Percentiles rank a stretch among this genome's conserved stretches.
These are phyloP conservation scores for Mycena polygramma DNA, from an alignment of 768 basidiomycete genomes.

Conservation along the genomic window DNA sequence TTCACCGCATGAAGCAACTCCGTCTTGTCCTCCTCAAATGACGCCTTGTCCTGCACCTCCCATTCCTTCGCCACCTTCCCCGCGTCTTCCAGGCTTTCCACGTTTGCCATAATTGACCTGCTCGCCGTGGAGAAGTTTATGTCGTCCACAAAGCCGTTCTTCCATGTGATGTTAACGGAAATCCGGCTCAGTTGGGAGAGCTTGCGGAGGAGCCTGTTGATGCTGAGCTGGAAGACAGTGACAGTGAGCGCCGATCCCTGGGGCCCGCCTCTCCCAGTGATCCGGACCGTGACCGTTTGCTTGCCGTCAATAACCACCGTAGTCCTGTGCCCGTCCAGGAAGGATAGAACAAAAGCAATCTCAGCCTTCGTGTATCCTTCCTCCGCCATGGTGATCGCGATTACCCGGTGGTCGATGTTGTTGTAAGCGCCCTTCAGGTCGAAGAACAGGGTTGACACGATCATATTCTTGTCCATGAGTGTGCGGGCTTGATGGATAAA, in stretches of 20 bases:
- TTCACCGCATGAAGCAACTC: not conserved
- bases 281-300: not conserved
- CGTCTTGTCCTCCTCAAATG: slow-evolving; percentile 11
- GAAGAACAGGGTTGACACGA: too few relatives aligned
- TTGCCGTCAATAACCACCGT: not conserved
- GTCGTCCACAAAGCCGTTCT: slow-evolving; percentile 1
- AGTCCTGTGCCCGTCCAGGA: not conserved
- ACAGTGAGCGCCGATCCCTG: not conserved
- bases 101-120: not conserved
- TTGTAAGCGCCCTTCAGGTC: not conserved
- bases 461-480: too few relatives aligned
- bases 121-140: not conserved
- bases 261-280: not conserved
- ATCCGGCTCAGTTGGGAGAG: not conserved
- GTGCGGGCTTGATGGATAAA: too few relatives aligned
- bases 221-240: not conserved
- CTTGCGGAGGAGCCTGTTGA: not conserved
- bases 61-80: slow-evolving; percentile 10
- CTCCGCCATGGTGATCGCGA: not conserved
- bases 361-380: not conserved
- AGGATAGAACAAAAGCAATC: not conserved
- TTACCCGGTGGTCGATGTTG: not conserved
- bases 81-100: not conserved
- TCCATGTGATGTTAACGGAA: not conserved
- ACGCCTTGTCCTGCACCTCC: slow-evolving; percentile 1